Evolutionary conservation across 805 yeast species (phyloP), one percentile per base, ranked within the genome.

Genomic region (Yamadazyma sp.): DNA sequence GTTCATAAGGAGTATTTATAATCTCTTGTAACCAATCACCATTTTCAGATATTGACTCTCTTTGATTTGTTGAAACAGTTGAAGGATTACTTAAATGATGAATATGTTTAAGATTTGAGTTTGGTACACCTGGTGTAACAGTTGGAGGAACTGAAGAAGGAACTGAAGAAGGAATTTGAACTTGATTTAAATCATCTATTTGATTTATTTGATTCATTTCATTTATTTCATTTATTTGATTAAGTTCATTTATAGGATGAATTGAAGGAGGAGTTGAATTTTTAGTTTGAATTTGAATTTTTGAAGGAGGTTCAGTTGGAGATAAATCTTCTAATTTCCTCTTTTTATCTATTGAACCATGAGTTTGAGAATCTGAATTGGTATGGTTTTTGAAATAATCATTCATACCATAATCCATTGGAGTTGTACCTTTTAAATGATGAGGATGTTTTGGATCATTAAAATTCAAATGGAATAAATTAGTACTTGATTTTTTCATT

Each of bases 11-110:
- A 1, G 85, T 76, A 36, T 69, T 77, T 32, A 83, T 75, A 46
- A 84, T 81, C 43, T 82, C 87, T 21, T 77, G 70, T 11, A 84
- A 60, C 89, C 91, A 82, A 39, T 77, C 81, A 19, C 73, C 76
- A 12, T 43, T 34, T 10, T 43, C 47, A 7, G 42, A 33, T 8
- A 42, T 33, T 15, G 12, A 6, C 25, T 12, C 33, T 23, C 24
- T 30, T 22, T 5, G 21, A 27, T 27, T 18, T 8, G 36, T 17
- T 15, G 30, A 17, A 19, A 19, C 21, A 21, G 25, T 16, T 12
- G 36, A 26, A 2, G 30, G 30, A 27, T 26, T 33, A 23, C 23
- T 28, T 13, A 33, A 16, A 33, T 27, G 31, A 17, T 27, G 20
- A 9, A 25, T 20, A 23, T 27, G 31, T 14, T 13, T 33, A 2